Evolutionary conservation across 371 early-diverging fungal species (phyloP).

Genomic region (Mortierella polycephala): DNA sequence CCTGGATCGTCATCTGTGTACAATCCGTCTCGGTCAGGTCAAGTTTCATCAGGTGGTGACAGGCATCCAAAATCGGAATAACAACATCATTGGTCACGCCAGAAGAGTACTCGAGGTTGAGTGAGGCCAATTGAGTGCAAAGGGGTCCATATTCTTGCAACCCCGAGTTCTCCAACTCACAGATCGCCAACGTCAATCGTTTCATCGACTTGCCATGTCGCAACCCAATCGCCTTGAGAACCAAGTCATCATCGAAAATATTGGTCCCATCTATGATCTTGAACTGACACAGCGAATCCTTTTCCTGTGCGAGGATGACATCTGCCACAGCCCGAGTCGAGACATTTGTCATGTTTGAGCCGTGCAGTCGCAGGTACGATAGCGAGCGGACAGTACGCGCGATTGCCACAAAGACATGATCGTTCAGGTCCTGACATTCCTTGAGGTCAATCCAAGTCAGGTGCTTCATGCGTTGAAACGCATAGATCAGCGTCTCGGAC

Average conservation of each 20-base stretch:
- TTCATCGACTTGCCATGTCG: constrained; percentile 42
- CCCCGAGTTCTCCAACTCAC: constrained; percentile 45
- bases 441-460: constrained; percentile 45
- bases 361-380: constrained; percentile 37
- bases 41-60: constrained; percentile 27
- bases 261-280: constrained; percentile 45
- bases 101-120: constrained; percentile 48
- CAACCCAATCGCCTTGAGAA: constrained; percentile 41
- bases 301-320: constrained; percentile 34
- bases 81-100: constrained; percentile 43
- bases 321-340: constrained; percentile 20
- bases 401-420: constrained; percentile 31
- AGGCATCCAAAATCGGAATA: constrained; percentile 36
- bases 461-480: constrained; percentile 28
- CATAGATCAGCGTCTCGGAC: constrained; percentile 31
- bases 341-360: constrained; percentile 25
- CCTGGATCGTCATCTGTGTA: constrained; percentile 36
- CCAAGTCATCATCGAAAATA: constrained; percentile 33
- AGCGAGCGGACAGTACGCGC: constrained; percentile 25
- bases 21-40: constrained; percentile 51
- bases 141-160: constrained; percentile 34
- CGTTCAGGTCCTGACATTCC: constrained; percentile 34
- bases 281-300: constrained; percentile 36
- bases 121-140: constrained; percentile 20
- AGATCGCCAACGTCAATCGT: constrained; percentile 37